Percentiles rank a stretch among this genome's conserved stretches.
These are phyloP conservation scores for Emmonsia crescens DNA, from an alignment of 2,329 filamentous ascomycete genomes.

Conservation along the genomic window DNA sequence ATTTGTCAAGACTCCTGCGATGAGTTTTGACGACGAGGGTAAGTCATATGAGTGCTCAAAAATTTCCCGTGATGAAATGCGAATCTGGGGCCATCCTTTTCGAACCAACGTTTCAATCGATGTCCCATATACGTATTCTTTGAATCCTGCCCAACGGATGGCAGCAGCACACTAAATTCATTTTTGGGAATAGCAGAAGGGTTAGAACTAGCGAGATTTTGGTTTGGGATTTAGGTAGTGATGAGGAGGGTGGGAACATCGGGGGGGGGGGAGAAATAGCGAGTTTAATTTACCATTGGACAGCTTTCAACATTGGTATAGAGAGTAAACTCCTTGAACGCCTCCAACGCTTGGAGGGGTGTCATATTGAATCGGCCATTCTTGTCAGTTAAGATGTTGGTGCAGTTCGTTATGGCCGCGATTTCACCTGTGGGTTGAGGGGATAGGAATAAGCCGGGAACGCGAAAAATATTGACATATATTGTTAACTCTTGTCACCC, in stretches of 20 bases:
- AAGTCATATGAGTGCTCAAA: conserved; percentile 26
- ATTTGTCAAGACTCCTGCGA: conserved; percentile 38
- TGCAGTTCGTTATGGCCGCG: conserved; percentile 45
- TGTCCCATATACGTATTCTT: conserved; percentile 46
- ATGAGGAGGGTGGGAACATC: background rate
- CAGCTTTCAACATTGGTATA: conserved; percentile 50
- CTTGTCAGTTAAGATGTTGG: conserved; percentile 37
- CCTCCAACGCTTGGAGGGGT: conserved; percentile 31
- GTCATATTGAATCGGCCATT: conserved; percentile 36
- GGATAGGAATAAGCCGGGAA: background rate
- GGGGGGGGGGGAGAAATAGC: background rate
- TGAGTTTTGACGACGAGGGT: conserved; percentile 30
- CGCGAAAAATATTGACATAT: background rate
- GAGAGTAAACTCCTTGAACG: conserved; percentile 39
- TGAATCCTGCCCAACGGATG: conserved; percentile 46
- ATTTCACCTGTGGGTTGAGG: conserved; percentile 37
- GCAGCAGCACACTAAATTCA: conserved; percentile 40
- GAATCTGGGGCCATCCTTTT: conserved; percentile 44
- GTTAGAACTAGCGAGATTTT: no score
- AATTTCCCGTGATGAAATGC: conserved; percentile 36
- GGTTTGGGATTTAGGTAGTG: background rate
- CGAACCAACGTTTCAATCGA: conserved; percentile 38
- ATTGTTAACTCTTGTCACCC: background rate
- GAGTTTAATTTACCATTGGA: conserved; percentile 34
- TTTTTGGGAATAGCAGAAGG: background rate